Evolutionary conservation across 1,284 basidiomycete species (phyloP).

Genomic region (Fomitiporia mediterranea): DNA sequence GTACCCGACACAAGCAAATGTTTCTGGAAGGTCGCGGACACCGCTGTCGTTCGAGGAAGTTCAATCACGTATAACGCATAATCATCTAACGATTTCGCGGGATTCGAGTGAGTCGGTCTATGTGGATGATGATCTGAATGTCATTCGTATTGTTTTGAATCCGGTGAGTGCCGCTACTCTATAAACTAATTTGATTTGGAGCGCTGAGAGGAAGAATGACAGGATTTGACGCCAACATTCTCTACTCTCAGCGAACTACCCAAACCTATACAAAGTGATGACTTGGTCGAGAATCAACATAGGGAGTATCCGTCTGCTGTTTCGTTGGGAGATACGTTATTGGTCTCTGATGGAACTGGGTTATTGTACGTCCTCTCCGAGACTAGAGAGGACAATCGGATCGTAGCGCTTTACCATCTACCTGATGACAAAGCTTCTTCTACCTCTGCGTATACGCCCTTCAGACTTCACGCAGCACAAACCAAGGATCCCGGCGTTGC

Average conservation of each 20-base stretch:
- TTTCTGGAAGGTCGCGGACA: constrained; percentile 43
- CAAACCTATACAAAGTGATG: constrained; percentile 38
- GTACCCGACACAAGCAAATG: constrained; percentile 54
- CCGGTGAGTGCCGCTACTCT: constrained; percentile 41
- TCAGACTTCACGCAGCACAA: constrained; percentile 48
- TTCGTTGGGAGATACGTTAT: constrained; percentile 48
- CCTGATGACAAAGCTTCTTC: constrained; percentile 28
- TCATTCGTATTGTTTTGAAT: constrained; percentile 57
- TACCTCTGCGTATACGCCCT: constrained; percentile 39
- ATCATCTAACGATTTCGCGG: constrained; percentile 63
- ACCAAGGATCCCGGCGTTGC: constrained; percentile 34
- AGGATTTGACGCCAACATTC: constrained; percentile 55
- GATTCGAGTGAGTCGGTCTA: constrained; percentile 55
- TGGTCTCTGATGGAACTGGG: constrained; percentile 73
- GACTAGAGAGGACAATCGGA: constrained; percentile 24
- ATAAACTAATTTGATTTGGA: constrained; percentile 21
- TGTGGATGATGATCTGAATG: constrained; percentile 62
- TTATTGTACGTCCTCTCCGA: constrained; percentile 53
- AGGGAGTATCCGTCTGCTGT: constrained; percentile 76
- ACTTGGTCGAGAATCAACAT: constrained; percentile 34
- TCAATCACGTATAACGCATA: constrained; percentile 78
- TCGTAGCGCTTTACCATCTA: constrained; percentile 55
- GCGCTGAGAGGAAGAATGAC: constrained; percentile 28
- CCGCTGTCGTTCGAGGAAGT: constrained; percentile 77
- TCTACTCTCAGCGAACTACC: constrained; percentile 58